Conservation (phyloP, 441 rosid genomes). For the Mallotus japonicus region DNA sequence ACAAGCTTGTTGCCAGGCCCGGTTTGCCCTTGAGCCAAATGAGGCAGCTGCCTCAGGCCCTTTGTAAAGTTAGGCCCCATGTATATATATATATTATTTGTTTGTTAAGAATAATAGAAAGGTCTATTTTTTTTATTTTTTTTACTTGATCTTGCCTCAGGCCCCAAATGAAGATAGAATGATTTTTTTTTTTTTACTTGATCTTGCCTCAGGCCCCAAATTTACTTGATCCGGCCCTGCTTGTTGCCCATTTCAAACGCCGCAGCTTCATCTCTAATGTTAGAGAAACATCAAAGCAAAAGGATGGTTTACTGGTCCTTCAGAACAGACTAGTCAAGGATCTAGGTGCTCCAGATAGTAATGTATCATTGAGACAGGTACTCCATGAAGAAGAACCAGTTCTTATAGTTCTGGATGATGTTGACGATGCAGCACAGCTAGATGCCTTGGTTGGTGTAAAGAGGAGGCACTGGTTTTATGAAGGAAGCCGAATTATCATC, state of each 20-base stretch:
- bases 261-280: slow-evolving; percentile 46
- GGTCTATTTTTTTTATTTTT: too few relatives aligned
- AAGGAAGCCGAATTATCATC: slow-evolving; percentile 42
- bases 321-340: slow-evolving; percentile 32
- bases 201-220: too few relatives aligned
- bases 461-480: slow-evolving; percentile 27
- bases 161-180: too few relatives aligned
- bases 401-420: slow-evolving; percentile 41
- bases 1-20: slow-evolving; percentile 34
- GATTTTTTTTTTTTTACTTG: too few relatives aligned
- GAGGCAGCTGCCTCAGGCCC: too few relatives aligned
- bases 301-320: slow-evolving; percentile 36
- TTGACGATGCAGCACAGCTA: slow-evolving; percentile 30
- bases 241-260: slow-evolving; percentile 30
- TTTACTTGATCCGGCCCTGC: too few relatives aligned
- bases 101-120: too few relatives aligned
- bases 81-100: too few relatives aligned
- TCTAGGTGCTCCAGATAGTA: slow-evolving; percentile 17
- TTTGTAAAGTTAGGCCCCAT: too few relatives aligned
- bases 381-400: slow-evolving; percentile 7
- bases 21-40: too few relatives aligned
- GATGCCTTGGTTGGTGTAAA: slow-evolving; percentile 24
- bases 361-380: slow-evolving; percentile 21
- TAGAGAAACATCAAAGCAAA: slow-evolving; percentile 35
- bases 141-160: too few relatives aligned